Conservation (phyloP, 169 alveolate species). For the Eimeria maxima region DNA sequence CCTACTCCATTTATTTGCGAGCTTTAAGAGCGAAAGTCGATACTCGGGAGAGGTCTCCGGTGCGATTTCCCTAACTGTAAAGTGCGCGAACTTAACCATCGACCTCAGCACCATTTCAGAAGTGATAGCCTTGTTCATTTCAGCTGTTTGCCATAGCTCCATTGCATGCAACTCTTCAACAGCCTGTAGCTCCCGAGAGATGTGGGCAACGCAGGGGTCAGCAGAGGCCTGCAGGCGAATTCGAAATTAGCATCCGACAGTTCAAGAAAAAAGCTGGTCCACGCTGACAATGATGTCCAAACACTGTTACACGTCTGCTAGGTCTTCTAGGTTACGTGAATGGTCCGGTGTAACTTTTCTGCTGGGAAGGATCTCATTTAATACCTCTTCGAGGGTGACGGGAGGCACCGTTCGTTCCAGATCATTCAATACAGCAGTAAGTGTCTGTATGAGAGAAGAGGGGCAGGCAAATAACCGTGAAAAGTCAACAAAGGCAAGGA, state of each 20-base stretch:
- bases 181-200: constrained; percentile 31
- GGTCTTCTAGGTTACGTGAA: not conserved
- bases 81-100: constrained; percentile 64
- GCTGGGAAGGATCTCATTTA: no score
- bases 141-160: constrained; percentile 56
- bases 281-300: not conserved
- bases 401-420: constrained; percentile 41
- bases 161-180: constrained; percentile 5
- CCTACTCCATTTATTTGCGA: constrained; percentile 44
- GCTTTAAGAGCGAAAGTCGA: constrained; percentile 20
- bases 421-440: not conserved
- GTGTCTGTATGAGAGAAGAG: not conserved
- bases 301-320: not conserved
- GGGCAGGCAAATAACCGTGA: not conserved
- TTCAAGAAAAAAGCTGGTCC: not conserved
- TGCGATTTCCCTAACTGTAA: constrained; percentile 32
- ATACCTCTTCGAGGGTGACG: constrained; percentile 30
- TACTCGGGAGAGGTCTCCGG: constrained; percentile 50
- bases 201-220: constrained; percentile 37
- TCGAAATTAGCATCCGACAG: not conserved
- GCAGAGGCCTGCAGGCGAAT: constrained; percentile 6
- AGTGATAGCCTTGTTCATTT: constrained; percentile 7
- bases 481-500: not conserved
- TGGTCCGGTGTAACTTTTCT: not conserved
- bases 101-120: constrained; percentile 57